Evolutionary conservation across 2,329 filamentous ascomycete species (phyloP), one percentile per base, ranked within the genome.

Genomic region (Calonectria naviculata): DNA sequence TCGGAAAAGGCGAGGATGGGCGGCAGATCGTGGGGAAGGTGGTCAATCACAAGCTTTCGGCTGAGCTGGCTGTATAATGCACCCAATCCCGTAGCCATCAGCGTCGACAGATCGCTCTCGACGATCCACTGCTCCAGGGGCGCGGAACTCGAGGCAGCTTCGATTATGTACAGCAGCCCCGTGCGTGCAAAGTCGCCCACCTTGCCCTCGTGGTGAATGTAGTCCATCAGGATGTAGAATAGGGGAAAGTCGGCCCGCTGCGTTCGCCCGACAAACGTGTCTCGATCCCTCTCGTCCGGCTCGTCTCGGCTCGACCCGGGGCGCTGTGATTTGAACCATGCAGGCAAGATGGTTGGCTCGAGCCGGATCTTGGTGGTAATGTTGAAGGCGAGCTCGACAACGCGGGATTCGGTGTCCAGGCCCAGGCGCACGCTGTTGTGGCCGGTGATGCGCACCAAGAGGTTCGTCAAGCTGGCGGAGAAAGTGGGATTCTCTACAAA

Each of bases 131-230:
- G 94, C 84, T 99, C 97, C 70, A 99, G 83, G 1, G 92, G 89
- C 24, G 92, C 90, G 1, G 95, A 97, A 75, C 91, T 93, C 0
- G 95, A 96, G 0, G 96, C 95, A 0, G 95, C 94, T 84, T 98
- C 96, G 76, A 98, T 98, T 71, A 99, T 94, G 83, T 99, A 99
- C 9, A 99, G 88, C 72, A 99, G 83, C 0, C 97, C 97, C 0
- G 97, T 99, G 68, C 97, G 89, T 3, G 97, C 96, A 86, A 99
- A 99, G 83, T 99, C 97, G 15, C 97, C 97, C 21, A 97, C 93
- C 67, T 96, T 93, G 47, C 97, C 97, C 80, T 98, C 96, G 75
- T 97, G 93, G 80, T 99, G 96, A 65, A 99, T 97, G 81, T 98
- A 97, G 81, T 99, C 95, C 80, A 99, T 94, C 75, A 99, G 87